Evolutionary conservation across 768 basidiomycete genomes (phyloP), one percentile per base, ranked within the genome.

Genomic region (Russula griseocarnosa): DNA sequence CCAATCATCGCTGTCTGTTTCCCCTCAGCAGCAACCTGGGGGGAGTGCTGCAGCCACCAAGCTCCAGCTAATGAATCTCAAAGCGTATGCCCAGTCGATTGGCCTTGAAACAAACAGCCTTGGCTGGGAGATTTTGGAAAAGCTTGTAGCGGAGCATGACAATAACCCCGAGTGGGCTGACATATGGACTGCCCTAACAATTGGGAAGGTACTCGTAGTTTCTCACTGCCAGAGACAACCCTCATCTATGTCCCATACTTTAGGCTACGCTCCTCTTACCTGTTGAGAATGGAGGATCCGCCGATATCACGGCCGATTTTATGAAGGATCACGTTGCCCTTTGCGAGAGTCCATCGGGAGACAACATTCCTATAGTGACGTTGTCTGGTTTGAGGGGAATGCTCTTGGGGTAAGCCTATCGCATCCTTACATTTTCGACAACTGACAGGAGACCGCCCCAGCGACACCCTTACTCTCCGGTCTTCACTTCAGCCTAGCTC

Each of bases 191-290:
- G 79, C 82, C 1, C 70, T 93, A 55, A 82, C 82, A 2, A 77
- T 77, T 26, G 85, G 86, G 20, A 90, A 88, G 83, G 92, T 87
- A 36, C 53, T 32, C 52, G 52, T n/a, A 16, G 30, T 54, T 30
- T 14, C 36, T 16, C 5, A 34, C 44, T 14, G 26, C 26, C 47
- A 38, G 32, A 50, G 16, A 49, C 50, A 32, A 46, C 20, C 38
- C 22, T 53, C 42, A 59, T 28, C 32, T 20, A 14, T 5, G 14
- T 47, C 49, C 36, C 30, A 52, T 65, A 10, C 50, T 65, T 2
- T 70, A 96, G 93, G 88, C 90, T 3, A 87, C 89, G 0, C 71
- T 99, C 13, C 76, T 98, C 18, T 79, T 98, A 1, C 95, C 95
- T 0, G 73, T 84, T 2, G 88, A 90, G 51, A 71, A 77, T 7